phyloP scores from a whole-genome alignment of 208 protist species.

The Trypanosoma grayi region DNA sequence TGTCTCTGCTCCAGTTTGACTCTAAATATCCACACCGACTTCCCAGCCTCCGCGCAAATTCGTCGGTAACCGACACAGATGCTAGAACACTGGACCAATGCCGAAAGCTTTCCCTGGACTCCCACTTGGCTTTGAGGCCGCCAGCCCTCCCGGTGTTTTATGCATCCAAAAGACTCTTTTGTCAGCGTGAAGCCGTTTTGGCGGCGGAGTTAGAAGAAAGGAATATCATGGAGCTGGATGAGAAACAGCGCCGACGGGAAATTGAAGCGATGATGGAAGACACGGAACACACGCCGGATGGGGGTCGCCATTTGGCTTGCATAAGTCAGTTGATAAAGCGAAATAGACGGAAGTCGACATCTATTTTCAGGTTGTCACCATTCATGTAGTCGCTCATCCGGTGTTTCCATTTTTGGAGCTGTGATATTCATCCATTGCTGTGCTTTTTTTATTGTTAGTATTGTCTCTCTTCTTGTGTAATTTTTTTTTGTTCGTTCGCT shows the following conservation, averaged over 20 bases:
- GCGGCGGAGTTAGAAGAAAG: constrained; percentile 39
- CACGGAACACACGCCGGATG: background rate
- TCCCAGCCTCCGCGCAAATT: background rate
- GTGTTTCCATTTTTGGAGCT: background rate
- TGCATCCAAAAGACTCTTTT: background rate
- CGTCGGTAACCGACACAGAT: background rate
- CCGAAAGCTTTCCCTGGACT: background rate
- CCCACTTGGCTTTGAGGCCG: background rate
- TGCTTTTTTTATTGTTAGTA: constrained; percentile 7
- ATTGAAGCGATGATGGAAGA: constrained; percentile 7
- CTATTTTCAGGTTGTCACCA: background rate
- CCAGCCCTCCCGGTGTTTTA: background rate
- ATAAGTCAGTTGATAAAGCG: background rate
- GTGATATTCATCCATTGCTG: background rate
- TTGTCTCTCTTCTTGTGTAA: background rate
- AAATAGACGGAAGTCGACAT: background rate
- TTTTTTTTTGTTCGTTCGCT: background rate
- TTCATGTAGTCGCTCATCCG: background rate
- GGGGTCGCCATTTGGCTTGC: background rate
- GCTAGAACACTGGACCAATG: background rate
- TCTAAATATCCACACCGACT: too few relatives aligned
- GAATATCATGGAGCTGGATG: constrained; percentile 35
- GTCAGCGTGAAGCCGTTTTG: constrained; percentile 27
- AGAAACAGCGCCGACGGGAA: constrained; percentile 27
- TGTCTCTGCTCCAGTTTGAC: too few relatives aligned